Evolutionary conservation across 106 monocot genomes (phyloP), one percentile per base, ranked within the genome.

Genomic region (Narthecium ossifragum): DNA sequence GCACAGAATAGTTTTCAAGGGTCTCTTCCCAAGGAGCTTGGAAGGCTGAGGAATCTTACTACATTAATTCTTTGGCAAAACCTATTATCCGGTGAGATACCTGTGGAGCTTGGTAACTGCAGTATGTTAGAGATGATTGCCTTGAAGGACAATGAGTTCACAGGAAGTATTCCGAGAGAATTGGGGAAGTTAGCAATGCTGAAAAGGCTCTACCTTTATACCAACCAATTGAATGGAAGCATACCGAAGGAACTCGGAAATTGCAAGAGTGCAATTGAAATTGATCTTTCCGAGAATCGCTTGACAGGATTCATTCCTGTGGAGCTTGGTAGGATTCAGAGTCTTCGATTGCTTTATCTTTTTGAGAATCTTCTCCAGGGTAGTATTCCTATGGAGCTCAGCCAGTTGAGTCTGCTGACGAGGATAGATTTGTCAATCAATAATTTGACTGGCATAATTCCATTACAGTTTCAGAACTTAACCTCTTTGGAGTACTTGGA

Each of bases 31-130:
- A 52, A 27, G 14, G 81, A 81, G 63, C 45, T 90, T 3, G 40
- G 27, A 29, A 63, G 33, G 37, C 30, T 90, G 41, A 70, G 69
- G 79, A 90, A 82, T 51, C 46, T 90, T 5, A 85, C 90, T 29
- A 85, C 85, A n/a, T 43, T 90, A 61, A 53, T 85, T 53, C 78
- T 90, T 5, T 85, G 85, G 90, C 76, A 85, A 63, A 90, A 90
- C 56, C 41, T 26, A 10, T 60, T 90, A 3, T 53, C 72, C 7
- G 84, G 84, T 15, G 72, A 73, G 51, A 81, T 90, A 4, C 90
- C 90, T 3, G 46, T 76, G 11, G 81, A 85, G 78, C 45, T 90
- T 7, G 90, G 85, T 17, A 74, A 82, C 32, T 79, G 76, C 55
- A 68, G 45, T 57, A 61, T 24, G 20, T 59, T 90, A 22, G 85